A percentile compares a stretch with the other conserved stretches of the same genome.
phyloP scores from a whole-genome alignment of 2,329 filamentous ascomycete species.

The Teratosphaeria pseudoeucalypti region DNA sequence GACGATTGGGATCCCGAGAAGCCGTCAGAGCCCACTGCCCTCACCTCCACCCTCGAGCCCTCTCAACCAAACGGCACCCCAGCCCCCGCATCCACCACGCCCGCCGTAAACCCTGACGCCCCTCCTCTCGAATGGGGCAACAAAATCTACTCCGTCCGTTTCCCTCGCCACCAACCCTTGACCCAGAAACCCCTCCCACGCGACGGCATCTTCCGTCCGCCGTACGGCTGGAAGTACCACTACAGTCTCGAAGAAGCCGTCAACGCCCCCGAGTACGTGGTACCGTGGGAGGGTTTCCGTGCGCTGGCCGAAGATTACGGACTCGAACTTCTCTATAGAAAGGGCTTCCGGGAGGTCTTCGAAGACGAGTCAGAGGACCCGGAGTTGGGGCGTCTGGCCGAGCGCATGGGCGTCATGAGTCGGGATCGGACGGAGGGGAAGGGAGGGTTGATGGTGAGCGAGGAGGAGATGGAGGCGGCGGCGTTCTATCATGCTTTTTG shows the following conservation, averaged over 20 bases:
- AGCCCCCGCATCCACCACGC: background rate
- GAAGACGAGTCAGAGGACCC: slow-evolving; percentile 78
- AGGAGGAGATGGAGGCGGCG: slow-evolving; percentile 86
- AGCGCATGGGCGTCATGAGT: slow-evolving; percentile 88
- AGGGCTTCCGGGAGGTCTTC: slow-evolving; percentile 85
- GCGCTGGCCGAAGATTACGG: slow-evolving; percentile 94
- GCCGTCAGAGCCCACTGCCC: slow-evolving; percentile 26
- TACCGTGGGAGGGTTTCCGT: slow-evolving; percentile 96
- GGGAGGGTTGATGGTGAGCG: slow-evolving; percentile 55
- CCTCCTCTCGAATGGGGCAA: slow-evolving; percentile 73
- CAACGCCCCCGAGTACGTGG: slow-evolving; percentile 93
- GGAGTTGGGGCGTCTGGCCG: slow-evolving; percentile 71
- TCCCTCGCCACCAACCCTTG: slow-evolving; percentile 52
- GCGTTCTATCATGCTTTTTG: slow-evolving; percentile 88
- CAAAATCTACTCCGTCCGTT: slow-evolving; percentile 80
- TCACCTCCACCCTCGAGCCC: slow-evolving; percentile 2
- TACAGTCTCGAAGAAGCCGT: slow-evolving; percentile 95
- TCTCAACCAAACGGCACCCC: slow-evolving; percentile 1
- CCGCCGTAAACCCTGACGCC: slow-evolving; percentile 3
- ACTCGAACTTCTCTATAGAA: slow-evolving; percentile 87
- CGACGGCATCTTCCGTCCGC: slow-evolving; percentile 85
- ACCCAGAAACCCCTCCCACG: slow-evolving; percentile 40
- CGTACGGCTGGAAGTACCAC: slow-evolving; percentile 96
- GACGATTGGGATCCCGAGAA: slow-evolving; percentile 30
- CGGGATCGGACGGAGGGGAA: slow-evolving; percentile 40